These are phyloP conservation scores for Pseudotulostoma volvatum DNA, from an alignment of 495 filamentous ascomycete species.

Conservation along the genomic window DNA sequence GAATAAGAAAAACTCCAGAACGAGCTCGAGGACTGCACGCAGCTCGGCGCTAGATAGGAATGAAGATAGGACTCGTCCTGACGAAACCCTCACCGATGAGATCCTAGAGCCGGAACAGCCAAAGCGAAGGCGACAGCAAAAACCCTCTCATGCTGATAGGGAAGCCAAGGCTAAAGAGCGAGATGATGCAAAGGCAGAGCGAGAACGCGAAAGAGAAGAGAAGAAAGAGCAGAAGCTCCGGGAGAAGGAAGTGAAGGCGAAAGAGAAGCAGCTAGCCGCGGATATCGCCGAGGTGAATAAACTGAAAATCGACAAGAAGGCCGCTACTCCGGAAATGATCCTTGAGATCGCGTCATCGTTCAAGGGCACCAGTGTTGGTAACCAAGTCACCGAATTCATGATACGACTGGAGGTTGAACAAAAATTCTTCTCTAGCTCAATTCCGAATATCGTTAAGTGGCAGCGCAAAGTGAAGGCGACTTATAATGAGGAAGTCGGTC, in stretches of 20 bases:
- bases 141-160: no score
- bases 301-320: constrained; percentile 58
- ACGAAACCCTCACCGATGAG: constrained; percentile 1
- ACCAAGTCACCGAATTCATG: constrained; percentile 37
- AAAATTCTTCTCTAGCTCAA: constrained; percentile 30
- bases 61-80: not conserved
- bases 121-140: constrained; percentile 18
- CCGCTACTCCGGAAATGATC: constrained; percentile 70
- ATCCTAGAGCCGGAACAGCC: not conserved
- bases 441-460: constrained; percentile 55
- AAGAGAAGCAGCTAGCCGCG: constrained; percentile 47
- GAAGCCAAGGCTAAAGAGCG: constrained; percentile 41
- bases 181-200: constrained; percentile 27
- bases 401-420: constrained; percentile 40
- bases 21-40: not conserved
- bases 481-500: constrained; percentile 43
- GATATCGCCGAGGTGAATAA: constrained; percentile 65
- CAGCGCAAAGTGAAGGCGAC: constrained; percentile 47
- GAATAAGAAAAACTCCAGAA: not conserved
- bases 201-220: constrained; percentile 26
- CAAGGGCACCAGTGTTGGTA: constrained; percentile 27
- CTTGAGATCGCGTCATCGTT: constrained; percentile 50
- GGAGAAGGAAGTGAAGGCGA: constrained; percentile 38
- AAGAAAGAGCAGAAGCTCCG: constrained; percentile 35
- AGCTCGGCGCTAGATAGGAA: not conserved